Base-by-base conservation (phyloP, 148 eudicot genomes). In the Silene uniflora region DNA sequence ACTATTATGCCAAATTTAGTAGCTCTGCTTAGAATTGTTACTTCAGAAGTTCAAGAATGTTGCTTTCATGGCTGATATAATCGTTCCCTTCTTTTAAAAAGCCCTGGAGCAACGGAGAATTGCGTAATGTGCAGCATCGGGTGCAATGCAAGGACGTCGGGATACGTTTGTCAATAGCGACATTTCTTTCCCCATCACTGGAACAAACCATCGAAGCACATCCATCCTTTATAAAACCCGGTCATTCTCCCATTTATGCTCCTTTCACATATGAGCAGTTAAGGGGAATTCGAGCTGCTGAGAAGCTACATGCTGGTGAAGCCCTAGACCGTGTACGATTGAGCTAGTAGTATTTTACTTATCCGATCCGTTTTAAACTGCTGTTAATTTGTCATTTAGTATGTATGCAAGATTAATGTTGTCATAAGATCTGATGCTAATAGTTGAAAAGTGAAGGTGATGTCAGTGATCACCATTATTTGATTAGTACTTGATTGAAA, bases 51-150 rank as follows among this genome's bases (percentile, higher is more conserved):
- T 62, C 29, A 62, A 62, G 17, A 24, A 62, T 10, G 66, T 8
- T 62, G 13, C 16, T 62, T 62, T 67, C 18, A 19, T 67, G 9
- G 21, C 47, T 78, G 71, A 61, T 65, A 2, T 35, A 0, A 52
- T 67, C n/a, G 24, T 10, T 55, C 67, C 27, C 27, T 73, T 29
- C 35, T 44, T 71, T 62, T 60, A 24, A 27, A 55, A 84, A 92
- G 84, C 75, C 79, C 19, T 89, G 93, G 97, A 86, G 97, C 82
- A 91, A 91, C 54, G 93, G 97, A 62, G 81, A 83, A 62, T 74
- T 91, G 39, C 76, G 75, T 65, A 88, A 77, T 19, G 83, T 89
- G 79, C 76, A 86, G 71, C 93, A 91, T 54, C 72, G 86, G 47
- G 91, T 89, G 7, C 65, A 71, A 68, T 87, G 97, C 83, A 88